These are phyloP conservation scores for Leccinum sublutescens DNA, from an alignment of 768 basidiomycete genomes.

Conservation along the genomic window DNA sequence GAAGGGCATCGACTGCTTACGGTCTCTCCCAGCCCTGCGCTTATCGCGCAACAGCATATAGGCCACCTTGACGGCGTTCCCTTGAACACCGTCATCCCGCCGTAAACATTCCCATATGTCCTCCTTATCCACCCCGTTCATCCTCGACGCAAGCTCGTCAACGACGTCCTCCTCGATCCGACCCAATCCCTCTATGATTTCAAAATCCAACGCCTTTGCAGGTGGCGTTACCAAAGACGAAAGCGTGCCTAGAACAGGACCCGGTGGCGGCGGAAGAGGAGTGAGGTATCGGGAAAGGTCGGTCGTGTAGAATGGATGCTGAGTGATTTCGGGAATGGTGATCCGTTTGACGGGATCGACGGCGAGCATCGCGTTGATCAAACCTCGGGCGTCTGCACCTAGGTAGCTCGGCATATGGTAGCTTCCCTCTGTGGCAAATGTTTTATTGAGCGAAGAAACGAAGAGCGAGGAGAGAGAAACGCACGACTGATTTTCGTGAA, in stretches of 20 bases:
- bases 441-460: background rate
- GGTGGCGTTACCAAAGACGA: conserved; percentile 64
- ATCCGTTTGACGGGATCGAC: conserved; percentile 95
- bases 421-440: conserved; percentile 60
- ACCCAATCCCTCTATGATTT: conserved; percentile 89
- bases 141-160: conserved; percentile 69
- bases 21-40: conserved; percentile 74
- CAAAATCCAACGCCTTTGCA: conserved; percentile 67
- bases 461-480: conserved; percentile 22
- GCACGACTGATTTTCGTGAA: conserved; percentile 93
- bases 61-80: conserved; percentile 94
- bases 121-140: conserved; percentile 74
- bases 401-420: conserved; percentile 85
- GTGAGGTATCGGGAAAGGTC: conserved; percentile 86
- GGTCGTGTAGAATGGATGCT: conserved; percentile 86
- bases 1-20: conserved; percentile 47
- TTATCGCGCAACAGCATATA: conserved; percentile 94
- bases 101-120: conserved; percentile 87
- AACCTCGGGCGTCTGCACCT: conserved; percentile 68
- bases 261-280: conserved; percentile 74
- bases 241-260: conserved; percentile 73
- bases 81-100: conserved; percentile 78
- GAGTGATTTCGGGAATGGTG: conserved; percentile 87
- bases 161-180: conserved; percentile 91
- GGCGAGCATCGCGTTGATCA: conserved; percentile 87